Base-by-base conservation (phyloP, 2,329 filamentous ascomycete species). In the Blastomyces parvus region DNA sequence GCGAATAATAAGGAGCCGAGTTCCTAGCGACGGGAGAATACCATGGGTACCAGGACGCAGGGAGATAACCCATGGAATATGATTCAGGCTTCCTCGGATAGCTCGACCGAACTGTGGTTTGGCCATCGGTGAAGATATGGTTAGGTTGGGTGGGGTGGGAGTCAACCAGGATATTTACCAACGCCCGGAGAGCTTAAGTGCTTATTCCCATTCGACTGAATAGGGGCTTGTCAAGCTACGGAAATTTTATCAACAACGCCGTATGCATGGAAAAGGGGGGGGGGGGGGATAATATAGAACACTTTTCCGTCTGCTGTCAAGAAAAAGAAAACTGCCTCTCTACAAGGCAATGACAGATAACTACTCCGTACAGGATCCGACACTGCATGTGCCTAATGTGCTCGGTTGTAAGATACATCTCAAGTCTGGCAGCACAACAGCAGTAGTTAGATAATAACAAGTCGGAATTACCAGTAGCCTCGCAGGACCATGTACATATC, bases 11-110 rank as follows among this genome's bases (percentile, higher is more conserved):
- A 59, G 53, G n/a, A n/a, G 38, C 38, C 13, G 44, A 27, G 22
- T n/a, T 59, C 40, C 56, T 44, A 27, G 36, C 22, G n/a, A 59
- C 56, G 36, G 56, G 56, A 59, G 56, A 59, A 59, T 44, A 59
- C 56, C 56, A 44, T 59, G 56, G 56, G 56, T 59, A 44, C n/a
- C 22, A 44, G 46, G 56, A 25, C 30, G 56, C 56, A 59, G 38
- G 38, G 56, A 44, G 38, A 17, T 22, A 22, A 14, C 2, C 17
- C 53, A 56, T 19, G 8, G 33, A 56, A 56, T 53, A 33, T n/a
- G 19, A 59, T 59, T 59, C 38, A 44, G 46, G 56, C 56, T 46
- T 59, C 56, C 9, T 59, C 56, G 56, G 56, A 44, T 44, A 59
- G 19, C n/a, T 42, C 22, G 56, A 19, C 38, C 56, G 38, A 59